A percentile compares a stretch with the other conserved stretches of the same genome.
Evolutionary conservation across 345 rosid genomes (phyloP).

Genomic region (Clarkia xantiana): DNA sequence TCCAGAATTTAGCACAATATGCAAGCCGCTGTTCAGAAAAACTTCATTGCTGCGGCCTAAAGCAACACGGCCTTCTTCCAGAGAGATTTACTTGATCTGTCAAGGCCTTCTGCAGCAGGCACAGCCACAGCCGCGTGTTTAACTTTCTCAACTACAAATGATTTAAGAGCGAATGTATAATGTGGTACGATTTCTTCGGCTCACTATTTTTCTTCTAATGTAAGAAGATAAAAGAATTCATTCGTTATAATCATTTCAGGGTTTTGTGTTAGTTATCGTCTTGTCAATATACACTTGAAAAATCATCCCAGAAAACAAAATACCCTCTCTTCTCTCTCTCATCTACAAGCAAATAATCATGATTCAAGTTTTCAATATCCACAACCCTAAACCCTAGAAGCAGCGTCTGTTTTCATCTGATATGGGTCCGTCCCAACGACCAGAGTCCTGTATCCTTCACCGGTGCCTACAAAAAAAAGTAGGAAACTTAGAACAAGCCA

Average conservation of each 20-base stretch:
- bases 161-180: too few relatives aligned
- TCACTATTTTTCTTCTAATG: too few relatives aligned
- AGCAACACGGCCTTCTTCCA: conserved; percentile 86
- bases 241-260: too few relatives aligned
- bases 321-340: too few relatives aligned
- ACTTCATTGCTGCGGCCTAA: conserved; percentile 88
- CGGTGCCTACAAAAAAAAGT: conserved; percentile 40
- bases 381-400: too few relatives aligned
- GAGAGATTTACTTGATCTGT: conserved; percentile 84
- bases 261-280: too few relatives aligned
- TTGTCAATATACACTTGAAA: too few relatives aligned
- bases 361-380: too few relatives aligned
- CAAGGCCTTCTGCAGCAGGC: conserved; percentile 30
- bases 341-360: too few relatives aligned
- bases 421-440: conserved; percentile 82
- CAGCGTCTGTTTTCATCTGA: conserved; percentile 29
- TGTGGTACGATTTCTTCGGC: too few relatives aligned
- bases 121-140: background rate
- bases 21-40: conserved; percentile 72
- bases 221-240: too few relatives aligned
- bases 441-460: conserved; percentile 89
- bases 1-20: conserved; percentile 53
- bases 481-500: background rate
- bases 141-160: background rate
- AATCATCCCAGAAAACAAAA: too few relatives aligned